Evolutionary conservation across 352 stramenopile species (phyloP).

Genomic region (Phytophthora ramorum): DNA sequence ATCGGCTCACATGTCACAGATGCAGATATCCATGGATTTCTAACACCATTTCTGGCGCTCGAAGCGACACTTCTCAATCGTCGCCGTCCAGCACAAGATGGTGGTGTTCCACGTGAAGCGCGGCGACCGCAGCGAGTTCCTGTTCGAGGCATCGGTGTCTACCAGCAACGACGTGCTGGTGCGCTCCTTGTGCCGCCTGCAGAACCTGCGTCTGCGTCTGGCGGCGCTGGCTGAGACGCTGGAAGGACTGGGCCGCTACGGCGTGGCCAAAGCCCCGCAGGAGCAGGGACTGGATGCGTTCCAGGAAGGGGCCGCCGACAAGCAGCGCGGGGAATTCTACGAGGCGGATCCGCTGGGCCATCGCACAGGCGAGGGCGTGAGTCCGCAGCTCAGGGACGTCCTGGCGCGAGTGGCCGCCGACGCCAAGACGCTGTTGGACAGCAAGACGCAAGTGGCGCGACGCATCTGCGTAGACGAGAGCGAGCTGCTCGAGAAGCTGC

Average conservation of each 20-base stretch:
- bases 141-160: constrained; percentile 84
- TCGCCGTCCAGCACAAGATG: constrained; percentile 47
- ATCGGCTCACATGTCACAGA: too few relatives aligned
- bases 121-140: constrained; percentile 90
- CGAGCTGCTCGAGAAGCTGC: constrained; percentile 92
- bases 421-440: constrained; percentile 76
- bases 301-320: constrained; percentile 54
- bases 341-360: constrained; percentile 85
- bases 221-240: constrained; percentile 78
- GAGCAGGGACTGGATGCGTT: constrained; percentile 92
- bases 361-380: constrained; percentile 90
- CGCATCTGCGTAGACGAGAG: constrained; percentile 65
- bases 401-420: constrained; percentile 81
- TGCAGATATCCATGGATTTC: too few relatives aligned
- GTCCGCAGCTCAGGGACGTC: constrained; percentile 79
- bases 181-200: constrained; percentile 79
- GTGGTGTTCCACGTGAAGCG: constrained; percentile 92
- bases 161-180: constrained; percentile 89
- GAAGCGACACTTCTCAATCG: too few relatives aligned
- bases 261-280: constrained; percentile 83
- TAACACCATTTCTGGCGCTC: too few relatives aligned
- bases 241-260: constrained; percentile 80
- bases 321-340: constrained; percentile 84
- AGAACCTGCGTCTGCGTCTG: constrained; percentile 86
- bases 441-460: constrained; percentile 69